A percentile compares a stretch with the other conserved stretches of the same genome.
phyloP scores from a whole-genome alignment of 331 rosid species.

The Rhamnella rubrinervis region DNA sequence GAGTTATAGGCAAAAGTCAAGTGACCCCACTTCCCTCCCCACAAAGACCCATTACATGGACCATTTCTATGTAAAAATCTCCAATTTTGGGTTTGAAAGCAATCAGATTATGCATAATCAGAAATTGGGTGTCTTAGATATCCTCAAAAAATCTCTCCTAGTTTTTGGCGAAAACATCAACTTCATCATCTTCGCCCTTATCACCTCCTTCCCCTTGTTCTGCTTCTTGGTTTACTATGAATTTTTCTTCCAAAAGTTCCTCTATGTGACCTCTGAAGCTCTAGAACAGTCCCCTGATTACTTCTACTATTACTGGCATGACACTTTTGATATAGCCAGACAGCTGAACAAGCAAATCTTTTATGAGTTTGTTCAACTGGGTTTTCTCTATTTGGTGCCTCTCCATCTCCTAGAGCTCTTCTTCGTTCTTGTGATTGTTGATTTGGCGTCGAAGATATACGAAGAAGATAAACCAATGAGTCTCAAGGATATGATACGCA shows the following conservation, averaged over 20 bases:
- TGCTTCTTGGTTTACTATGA: slow-evolving; percentile 40
- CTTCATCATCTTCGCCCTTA: slow-evolving; percentile 31
- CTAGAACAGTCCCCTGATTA: not conserved
- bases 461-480: slow-evolving; percentile 29
- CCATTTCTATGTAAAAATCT: not conserved
- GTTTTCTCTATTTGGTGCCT: slow-evolving; percentile 45
- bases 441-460: slow-evolving; percentile 40
- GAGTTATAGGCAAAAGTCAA: too few relatives aligned
- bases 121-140: slow-evolving; percentile 9
- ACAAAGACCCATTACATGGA: not conserved
- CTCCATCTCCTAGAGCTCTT: slow-evolving; percentile 44
- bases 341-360: slow-evolving; percentile 17
- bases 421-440: slow-evolving; percentile 25
- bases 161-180: slow-evolving; percentile 23
- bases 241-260: slow-evolving; percentile 27
- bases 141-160: slow-evolving; percentile 19
- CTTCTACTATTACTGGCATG: too few relatives aligned
- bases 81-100: slow-evolving; percentile 10
- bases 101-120: slow-evolving; percentile 16
- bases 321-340: not conserved
- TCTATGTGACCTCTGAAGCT: slow-evolving; percentile 27
- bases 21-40: too few relatives aligned
- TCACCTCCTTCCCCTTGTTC: slow-evolving; percentile 36
- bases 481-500: slow-evolving; percentile 38
- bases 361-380: slow-evolving; percentile 31